Conservation (phyloP, 139 green algal genomes). For the Volvox reticuliferus region DNA sequence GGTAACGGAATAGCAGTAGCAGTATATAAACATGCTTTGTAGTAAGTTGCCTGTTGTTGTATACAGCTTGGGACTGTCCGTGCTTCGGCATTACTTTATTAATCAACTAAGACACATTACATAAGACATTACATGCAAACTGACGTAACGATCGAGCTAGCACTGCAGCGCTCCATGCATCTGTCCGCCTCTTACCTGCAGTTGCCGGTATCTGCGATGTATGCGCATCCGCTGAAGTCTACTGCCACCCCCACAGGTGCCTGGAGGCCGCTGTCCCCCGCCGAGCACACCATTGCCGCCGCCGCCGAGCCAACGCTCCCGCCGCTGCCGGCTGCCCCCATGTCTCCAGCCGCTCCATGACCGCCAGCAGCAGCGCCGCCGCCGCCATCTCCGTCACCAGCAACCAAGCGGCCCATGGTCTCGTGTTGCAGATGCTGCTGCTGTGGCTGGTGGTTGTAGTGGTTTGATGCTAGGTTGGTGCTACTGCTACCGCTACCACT, state of each 20-base stretch:
- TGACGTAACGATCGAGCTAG: too few species aligned
- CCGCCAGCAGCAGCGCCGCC: background rate
- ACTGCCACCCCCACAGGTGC: slow-evolving; percentile 31
- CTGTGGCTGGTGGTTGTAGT: background rate
- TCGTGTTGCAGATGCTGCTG: background rate
- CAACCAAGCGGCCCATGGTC: background rate
- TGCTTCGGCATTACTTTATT: too few species aligned
- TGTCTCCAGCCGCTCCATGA: too few species aligned
- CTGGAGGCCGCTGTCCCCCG: background rate
- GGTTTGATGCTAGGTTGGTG: background rate
- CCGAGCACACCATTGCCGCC: background rate
- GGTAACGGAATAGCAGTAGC: too few species aligned
- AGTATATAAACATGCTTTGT: too few species aligned
- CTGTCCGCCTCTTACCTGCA: slow-evolving; percentile 35
- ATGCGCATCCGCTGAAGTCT: slow-evolving; percentile 16
- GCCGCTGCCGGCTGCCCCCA: background rate
- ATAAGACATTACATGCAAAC: too few species aligned
- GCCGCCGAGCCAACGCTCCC: background rate
- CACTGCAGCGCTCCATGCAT: too few species aligned
- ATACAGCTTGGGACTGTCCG: too few species aligned
- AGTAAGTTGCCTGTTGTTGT: too few species aligned
- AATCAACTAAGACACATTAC: too few species aligned
- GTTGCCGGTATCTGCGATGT: slow-evolving; percentile 36
- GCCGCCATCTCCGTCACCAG: background rate
- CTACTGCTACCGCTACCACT: background rate